These are phyloP conservation scores for Starmerella ratchasimensis DNA, from an alignment of 805 yeast genomes.

Conservation along the genomic window DNA sequence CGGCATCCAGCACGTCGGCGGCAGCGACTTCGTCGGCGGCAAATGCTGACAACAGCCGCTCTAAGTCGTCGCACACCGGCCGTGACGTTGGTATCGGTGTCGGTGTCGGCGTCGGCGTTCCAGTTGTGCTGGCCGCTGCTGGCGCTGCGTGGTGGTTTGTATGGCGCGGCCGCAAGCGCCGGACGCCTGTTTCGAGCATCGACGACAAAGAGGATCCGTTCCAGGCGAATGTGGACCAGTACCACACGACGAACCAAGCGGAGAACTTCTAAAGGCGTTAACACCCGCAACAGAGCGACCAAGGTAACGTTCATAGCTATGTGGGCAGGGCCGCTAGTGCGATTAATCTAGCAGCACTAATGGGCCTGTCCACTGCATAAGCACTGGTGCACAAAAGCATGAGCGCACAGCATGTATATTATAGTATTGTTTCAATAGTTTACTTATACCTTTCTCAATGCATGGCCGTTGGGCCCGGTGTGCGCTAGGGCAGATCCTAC, in stretches of 20 bases:
- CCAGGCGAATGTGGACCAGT: conserved; percentile 28
- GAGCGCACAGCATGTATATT: neutral
- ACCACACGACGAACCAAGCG: conserved; percentile 27
- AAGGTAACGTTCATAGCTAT: too few relatives aligned
- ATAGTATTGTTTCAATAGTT: too few relatives aligned
- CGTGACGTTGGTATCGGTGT: conserved; percentile 50
- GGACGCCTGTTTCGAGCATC: conserved; percentile 7
- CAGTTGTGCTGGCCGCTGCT: conserved; percentile 35
- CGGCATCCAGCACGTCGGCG: conserved; percentile 1
- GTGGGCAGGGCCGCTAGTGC: too few relatives aligned
- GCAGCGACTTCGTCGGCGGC: neutral
- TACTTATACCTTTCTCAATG: too few relatives aligned
- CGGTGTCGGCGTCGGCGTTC: conserved; percentile 59
- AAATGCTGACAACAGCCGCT: neutral
- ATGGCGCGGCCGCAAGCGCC: conserved; percentile 16
- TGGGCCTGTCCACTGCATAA: neutral
- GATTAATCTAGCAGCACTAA: neutral
- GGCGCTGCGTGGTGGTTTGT: conserved; percentile 15
- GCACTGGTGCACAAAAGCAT: neutral
- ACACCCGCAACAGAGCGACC: neutral
- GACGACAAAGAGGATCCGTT: conserved; percentile 26
- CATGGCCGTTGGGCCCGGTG: too few relatives aligned
- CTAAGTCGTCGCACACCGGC: conserved; percentile 8
- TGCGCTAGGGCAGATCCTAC: too few relatives aligned
- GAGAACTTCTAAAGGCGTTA: conserved; percentile 25